phyloP scores from a whole-genome alignment of 257 asterid species.

The Gentiana straminea region DNA sequence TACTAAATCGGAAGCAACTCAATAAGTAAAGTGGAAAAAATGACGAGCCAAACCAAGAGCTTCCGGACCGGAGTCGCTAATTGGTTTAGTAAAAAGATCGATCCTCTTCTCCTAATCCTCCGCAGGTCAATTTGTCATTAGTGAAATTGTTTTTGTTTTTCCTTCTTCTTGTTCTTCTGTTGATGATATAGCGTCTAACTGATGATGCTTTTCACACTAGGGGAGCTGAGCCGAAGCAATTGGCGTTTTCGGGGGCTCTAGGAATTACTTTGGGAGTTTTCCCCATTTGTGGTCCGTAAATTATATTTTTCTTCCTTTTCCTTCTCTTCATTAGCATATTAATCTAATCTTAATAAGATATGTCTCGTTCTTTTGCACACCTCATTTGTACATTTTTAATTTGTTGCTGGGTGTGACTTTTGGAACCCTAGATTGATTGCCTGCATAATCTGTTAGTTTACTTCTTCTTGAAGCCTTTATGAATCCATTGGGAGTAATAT shows the following conservation, averaged over 20 bases:
- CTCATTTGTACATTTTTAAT: too few relatives aligned
- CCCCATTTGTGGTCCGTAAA: constrained; percentile 69
- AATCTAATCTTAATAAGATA: too few relatives aligned
- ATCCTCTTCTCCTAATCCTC: constrained; percentile 79
- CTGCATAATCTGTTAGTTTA: too few relatives aligned
- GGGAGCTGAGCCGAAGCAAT: constrained; percentile 88
- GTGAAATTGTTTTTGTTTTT: neutral
- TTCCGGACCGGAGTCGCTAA: constrained; percentile 32
- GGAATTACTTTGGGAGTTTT: constrained; percentile 78
- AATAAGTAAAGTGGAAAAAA: neutral
- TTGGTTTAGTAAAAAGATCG: constrained; percentile 54
- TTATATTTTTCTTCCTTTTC: neutral
- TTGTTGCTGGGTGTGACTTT: too few relatives aligned
- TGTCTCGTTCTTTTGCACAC: too few relatives aligned
- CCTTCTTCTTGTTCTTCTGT: neutral
- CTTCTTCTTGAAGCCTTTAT: too few relatives aligned
- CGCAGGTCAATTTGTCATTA: constrained; percentile 31
- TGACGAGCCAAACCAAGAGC: constrained; percentile 18
- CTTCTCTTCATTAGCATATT: too few relatives aligned
- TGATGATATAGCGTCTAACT: neutral
- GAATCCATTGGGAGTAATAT: too few relatives aligned
- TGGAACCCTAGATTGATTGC: too few relatives aligned
- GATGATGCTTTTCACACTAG: constrained; percentile 15
- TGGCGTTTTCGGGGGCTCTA: constrained; percentile 83
- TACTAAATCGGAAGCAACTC: too few relatives aligned